Evolutionary conservation across 768 basidiomycete species (phyloP).

Genomic region (Leccinum uliginosum): DNA sequence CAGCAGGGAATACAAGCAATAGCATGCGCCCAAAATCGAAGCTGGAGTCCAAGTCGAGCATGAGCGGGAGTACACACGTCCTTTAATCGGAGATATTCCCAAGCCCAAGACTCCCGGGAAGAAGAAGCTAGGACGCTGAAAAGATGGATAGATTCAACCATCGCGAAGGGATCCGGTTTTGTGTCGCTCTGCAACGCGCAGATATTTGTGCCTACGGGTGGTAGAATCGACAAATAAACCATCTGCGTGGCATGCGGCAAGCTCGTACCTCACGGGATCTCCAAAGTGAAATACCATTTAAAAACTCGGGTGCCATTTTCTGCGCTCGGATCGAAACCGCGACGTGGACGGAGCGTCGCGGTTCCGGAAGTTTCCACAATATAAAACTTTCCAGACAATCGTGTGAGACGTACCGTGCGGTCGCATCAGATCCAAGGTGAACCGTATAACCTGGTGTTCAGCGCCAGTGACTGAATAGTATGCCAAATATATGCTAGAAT

Average conservation of each 20-base stretch:
- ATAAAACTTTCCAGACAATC: not conserved
- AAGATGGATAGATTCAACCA: not conserved
- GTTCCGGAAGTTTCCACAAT: not conserved
- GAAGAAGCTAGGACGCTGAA: not conserved
- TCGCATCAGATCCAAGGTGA: not conserved
- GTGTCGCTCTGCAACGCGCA: not conserved
- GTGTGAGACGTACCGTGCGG: conserved; percentile 13
- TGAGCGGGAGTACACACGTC: too few relatives aligned
- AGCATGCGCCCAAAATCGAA: not conserved
- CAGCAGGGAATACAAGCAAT: not conserved
- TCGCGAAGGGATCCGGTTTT: not conserved
- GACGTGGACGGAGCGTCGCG: conserved; percentile 6
- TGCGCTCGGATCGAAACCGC: conserved; percentile 13
- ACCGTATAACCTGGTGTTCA: not conserved
- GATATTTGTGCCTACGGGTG: conserved; percentile 11
- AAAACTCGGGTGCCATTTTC: conserved; percentile 2
- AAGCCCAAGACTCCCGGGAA: not conserved
- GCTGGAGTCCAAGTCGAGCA: not conserved
- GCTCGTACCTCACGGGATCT: not conserved
- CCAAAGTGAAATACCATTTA: not conserved
- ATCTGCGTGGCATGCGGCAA: not conserved
- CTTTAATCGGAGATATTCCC: not conserved
- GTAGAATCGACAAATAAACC: conserved; percentile 10
- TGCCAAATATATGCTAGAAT: not conserved
- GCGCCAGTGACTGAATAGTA: not conserved